Evolutionary conservation across 768 basidiomycete species (phyloP).

Genomic region (Leccinum aurantiacum): DNA sequence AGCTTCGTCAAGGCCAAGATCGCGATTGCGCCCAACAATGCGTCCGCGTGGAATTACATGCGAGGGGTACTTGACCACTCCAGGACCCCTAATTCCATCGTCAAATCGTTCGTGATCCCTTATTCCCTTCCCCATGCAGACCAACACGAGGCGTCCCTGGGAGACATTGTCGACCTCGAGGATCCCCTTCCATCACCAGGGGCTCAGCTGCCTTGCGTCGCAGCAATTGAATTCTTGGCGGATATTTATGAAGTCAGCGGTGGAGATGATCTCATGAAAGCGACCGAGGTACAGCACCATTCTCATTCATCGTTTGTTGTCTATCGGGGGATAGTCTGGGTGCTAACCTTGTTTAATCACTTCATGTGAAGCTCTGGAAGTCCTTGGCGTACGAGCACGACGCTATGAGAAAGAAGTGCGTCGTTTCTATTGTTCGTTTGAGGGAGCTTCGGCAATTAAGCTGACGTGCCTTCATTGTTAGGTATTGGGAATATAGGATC

Average conservation of each 20-base stretch:
- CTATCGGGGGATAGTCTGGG: neutral
- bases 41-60: conserved; percentile 96
- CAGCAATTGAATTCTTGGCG: conserved; percentile 85
- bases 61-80: conserved; percentile 75
- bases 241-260: conserved; percentile 66
- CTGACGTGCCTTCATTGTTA: conserved; percentile 31
- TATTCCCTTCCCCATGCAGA: conserved; percentile 49
- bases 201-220: conserved; percentile 73
- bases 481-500: conserved; percentile 80
- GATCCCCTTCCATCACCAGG: conserved; percentile 64
- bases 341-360: conserved; percentile 15
- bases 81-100: conserved; percentile 52
- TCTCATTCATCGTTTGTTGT: neutral
- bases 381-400: conserved; percentile 69
- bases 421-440: conserved; percentile 15
- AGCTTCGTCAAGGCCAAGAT: conserved; percentile 87
- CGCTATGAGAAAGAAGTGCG: conserved; percentile 73
- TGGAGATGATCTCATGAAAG: conserved; percentile 46
- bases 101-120: conserved; percentile 60
- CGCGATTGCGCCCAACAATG: conserved; percentile 85
- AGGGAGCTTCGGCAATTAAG: conserved; percentile 25
- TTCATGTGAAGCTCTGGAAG: conserved; percentile 59
- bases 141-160: conserved; percentile 26
- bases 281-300: conserved; percentile 43
- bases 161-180: conserved; percentile 66